Percentiles rank a stretch among this genome's conserved stretches.
Evolutionary conservation across 495 filamentous ascomycete genomes (phyloP).

Genomic region (Xylaria flabelliformis): DNA sequence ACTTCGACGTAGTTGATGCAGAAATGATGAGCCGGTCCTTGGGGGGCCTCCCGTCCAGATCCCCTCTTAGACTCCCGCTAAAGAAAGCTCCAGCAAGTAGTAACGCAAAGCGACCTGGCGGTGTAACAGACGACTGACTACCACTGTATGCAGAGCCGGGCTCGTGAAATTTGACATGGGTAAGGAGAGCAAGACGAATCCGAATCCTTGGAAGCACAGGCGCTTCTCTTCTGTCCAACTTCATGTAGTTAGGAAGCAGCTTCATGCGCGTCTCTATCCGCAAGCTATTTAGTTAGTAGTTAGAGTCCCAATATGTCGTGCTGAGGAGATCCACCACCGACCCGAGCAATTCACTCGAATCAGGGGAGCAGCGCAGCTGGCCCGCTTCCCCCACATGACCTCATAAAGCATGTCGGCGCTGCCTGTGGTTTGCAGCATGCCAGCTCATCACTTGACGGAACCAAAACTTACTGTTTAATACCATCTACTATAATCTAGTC

Average conservation of each 20-base stretch:
- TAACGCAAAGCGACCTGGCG: background rate
- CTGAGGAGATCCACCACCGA: background rate
- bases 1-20: conserved; percentile 40
- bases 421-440: background rate
- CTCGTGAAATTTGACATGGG: conserved; percentile 9
- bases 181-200: conserved; percentile 3
- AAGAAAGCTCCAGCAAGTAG: conserved; percentile 28
- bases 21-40: conserved; percentile 18
- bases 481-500: background rate
- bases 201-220: background rate
- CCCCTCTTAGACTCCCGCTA: background rate
- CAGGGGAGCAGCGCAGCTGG: conserved; percentile 15
- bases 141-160: conserved; percentile 2
- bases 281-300: background rate
- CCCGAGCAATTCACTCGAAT: conserved; percentile 28
- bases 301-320: background rate
- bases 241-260: background rate
- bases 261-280: background rate
- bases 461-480: background rate
- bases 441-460: conserved; percentile 23
- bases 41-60: conserved; percentile 17
- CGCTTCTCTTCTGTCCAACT: background rate
- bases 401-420: conserved; percentile 21
- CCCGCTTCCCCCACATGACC: conserved; percentile 26
- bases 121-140: conserved; percentile 31